phyloP scores from a whole-genome alignment of 176 grass and related monocot genomes.

The Tillandsia leiboldiana region DNA sequence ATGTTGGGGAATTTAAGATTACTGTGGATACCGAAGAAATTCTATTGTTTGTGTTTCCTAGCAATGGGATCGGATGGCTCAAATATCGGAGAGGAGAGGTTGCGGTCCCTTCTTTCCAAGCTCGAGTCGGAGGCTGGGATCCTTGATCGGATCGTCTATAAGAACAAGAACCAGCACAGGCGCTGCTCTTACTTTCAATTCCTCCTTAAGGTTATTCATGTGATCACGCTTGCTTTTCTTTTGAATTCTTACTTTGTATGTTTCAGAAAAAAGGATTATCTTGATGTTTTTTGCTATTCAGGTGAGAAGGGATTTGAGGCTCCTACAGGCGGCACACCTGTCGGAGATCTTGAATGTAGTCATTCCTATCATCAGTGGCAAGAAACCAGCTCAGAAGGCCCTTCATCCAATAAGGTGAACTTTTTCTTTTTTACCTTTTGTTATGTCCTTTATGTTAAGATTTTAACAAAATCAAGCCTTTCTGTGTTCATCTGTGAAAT shows the following conservation, averaged over 20 bases:
- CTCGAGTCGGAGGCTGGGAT: slow-evolving; percentile 9
- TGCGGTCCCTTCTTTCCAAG: slow-evolving; percentile 18
- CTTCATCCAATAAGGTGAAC: slow-evolving; percentile 26
- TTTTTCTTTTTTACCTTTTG: background rate
- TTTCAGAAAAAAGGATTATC: background rate
- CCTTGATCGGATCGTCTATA: slow-evolving; percentile 25
- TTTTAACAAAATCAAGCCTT: no score
- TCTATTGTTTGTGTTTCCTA: background rate
- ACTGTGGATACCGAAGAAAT: no score
- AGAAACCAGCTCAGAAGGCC: slow-evolving; percentile 40
- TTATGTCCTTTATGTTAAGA: no score
- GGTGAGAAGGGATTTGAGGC: slow-evolving; percentile 59
- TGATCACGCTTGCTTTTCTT: background rate
- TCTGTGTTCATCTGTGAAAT: no score
- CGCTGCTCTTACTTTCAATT: slow-evolving; percentile 26
- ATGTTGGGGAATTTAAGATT: no score
- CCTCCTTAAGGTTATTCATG: slow-evolving; percentile 19
- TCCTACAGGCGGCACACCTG: slow-evolving; percentile 21
- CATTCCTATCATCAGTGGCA: slow-evolving; percentile 41
- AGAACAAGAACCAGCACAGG: slow-evolving; percentile 33
- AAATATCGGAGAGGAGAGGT: slow-evolving; percentile 20
- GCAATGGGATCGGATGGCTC: background rate
- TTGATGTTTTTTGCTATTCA: slow-evolving; percentile 5
- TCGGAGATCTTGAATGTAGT: slow-evolving; percentile 32
- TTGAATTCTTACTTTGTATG: background rate